These are phyloP conservation scores for Pyrenophora tritici-repentis DNA, from an alignment of 2,329 filamentous ascomycete species.

Conservation along the genomic window DNA sequence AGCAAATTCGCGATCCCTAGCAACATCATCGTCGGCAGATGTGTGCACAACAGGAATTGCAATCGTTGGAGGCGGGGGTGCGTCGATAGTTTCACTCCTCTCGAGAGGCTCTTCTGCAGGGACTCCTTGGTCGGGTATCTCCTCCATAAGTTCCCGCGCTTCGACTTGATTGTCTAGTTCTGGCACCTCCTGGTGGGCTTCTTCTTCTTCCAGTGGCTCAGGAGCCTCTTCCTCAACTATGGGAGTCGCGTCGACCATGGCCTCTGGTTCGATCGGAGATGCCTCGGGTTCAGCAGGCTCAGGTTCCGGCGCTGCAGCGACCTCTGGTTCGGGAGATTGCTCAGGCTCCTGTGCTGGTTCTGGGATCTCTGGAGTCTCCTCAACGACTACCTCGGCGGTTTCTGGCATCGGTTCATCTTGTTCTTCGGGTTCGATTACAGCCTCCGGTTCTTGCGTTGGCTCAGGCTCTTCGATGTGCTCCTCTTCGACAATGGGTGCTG, in stretches of 20 bases:
- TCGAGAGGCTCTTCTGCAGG: conserved; percentile 4
- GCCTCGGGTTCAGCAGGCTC: background rate
- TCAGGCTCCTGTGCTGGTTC: background rate
- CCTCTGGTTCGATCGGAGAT: background rate
- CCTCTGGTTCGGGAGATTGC: background rate
- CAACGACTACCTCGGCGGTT: background rate
- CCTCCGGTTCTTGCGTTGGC: background rate
- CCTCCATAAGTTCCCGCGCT: background rate
- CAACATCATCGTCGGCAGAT: conserved; percentile 4
- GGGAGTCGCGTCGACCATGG: background rate
- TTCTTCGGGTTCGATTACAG: background rate
- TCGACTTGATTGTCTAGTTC: conserved; percentile 2
- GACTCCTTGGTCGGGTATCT: conserved; percentile 1
- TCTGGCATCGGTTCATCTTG: background rate
- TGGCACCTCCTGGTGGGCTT: background rate
- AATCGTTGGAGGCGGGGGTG: background rate
- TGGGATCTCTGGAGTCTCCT: background rate
- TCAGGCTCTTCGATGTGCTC: conserved; percentile 1
- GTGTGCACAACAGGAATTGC: background rate
- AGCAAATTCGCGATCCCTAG: conserved; percentile 34
- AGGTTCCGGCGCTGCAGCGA: background rate
- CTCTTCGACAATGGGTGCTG: background rate
- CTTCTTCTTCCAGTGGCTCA: background rate
- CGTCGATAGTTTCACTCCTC: background rate
- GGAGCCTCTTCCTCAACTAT: background rate